These are phyloP conservation scores for Meira miltonrushii DNA, from an alignment of 1,284 basidiomycete species.

Conservation along the genomic window DNA sequence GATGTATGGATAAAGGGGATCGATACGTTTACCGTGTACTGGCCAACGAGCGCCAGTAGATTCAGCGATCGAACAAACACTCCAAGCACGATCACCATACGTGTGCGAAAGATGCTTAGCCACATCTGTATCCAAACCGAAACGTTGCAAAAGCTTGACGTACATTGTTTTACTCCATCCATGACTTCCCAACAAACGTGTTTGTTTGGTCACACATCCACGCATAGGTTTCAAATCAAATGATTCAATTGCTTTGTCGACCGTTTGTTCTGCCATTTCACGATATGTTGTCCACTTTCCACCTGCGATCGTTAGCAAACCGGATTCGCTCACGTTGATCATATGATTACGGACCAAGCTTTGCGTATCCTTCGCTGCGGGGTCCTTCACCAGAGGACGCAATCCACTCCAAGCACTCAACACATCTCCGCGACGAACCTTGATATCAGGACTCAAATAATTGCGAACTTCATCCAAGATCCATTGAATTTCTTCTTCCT, in stretches of 20 bases:
- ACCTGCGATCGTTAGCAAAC: conserved; percentile 88
- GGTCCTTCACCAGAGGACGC: conserved; percentile 81
- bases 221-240: conserved; percentile 63
- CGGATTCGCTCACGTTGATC: conserved; percentile 75
- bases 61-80: conserved; percentile 74
- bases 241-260: conserved; percentile 77
- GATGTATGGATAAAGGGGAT: conserved; percentile 76
- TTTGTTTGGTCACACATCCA: conserved; percentile 69
- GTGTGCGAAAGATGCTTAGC: conserved; percentile 87
- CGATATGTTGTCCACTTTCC: conserved; percentile 97
- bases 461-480: conserved; percentile 83
- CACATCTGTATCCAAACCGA: conserved; percentile 80
- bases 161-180: conserved; percentile 96
- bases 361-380: conserved; percentile 73
- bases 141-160: conserved; percentile 82
- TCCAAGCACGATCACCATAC: conserved; percentile 95
- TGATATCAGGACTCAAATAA: conserved; percentile 87
- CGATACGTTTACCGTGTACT: conserved; percentile 73
- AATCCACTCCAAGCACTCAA: conserved; percentile 90
- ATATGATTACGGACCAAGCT: conserved; percentile 90
- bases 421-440: conserved; percentile 92
- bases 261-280: conserved; percentile 92
- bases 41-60: conserved; percentile 78
- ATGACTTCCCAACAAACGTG: conserved; percentile 85
- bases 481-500: conserved; percentile 94